Conservation (phyloP, 495 filamentous ascomycete species). For the Bathelium albidoporum region DNA sequence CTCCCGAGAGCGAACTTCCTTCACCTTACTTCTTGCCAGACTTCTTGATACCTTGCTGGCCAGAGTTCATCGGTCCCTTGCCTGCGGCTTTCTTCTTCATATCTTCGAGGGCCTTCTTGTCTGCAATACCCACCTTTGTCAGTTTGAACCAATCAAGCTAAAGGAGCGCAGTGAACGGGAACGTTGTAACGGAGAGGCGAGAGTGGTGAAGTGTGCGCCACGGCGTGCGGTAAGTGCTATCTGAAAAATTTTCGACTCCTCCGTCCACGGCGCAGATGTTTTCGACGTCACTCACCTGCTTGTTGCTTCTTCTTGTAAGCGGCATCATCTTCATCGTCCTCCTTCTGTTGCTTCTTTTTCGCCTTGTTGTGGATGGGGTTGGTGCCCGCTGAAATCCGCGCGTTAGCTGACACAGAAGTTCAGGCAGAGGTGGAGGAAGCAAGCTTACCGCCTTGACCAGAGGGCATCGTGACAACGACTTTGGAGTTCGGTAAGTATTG, state of each 20-base stretch:
- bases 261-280: not conserved
- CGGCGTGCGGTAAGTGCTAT: no score
- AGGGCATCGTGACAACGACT: constrained; percentile 10
- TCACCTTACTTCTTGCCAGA: constrained; percentile 65
- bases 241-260: no score
- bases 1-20: not conserved
- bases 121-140: constrained; percentile 11
- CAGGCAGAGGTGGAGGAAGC: not conserved
- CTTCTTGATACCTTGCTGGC: constrained; percentile 80
- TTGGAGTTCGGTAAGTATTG: no score
- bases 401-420: not conserved
- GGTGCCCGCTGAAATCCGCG: constrained; percentile 20
- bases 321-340: constrained; percentile 27
- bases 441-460: constrained; percentile 13
- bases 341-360: constrained; percentile 26
- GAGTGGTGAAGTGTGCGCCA: not conserved
- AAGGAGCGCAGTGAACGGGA: not conserved
- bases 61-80: constrained; percentile 59
- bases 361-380: constrained; percentile 36
- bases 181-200: not conserved
- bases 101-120: constrained; percentile 33
- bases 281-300: constrained; percentile 20
- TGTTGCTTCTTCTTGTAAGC: constrained; percentile 30
- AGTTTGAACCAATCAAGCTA: not conserved
- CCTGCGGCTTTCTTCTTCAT: constrained; percentile 29